Conservation (phyloP, 805 yeast genomes). For the Ogataea nitratoaversa region DNA sequence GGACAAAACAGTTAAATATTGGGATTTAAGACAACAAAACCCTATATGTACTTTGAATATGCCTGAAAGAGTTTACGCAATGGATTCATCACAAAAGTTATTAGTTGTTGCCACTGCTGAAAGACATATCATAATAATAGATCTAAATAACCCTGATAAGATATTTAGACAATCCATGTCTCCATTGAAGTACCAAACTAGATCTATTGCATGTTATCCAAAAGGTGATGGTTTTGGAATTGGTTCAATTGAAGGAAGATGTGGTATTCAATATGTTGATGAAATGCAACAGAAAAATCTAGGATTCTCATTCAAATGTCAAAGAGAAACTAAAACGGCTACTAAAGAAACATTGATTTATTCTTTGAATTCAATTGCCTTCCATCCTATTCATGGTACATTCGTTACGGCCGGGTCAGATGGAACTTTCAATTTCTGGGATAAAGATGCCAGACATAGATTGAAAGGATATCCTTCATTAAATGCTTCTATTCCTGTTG, state of each 20-base stretch:
- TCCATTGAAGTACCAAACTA: slow-evolving; percentile 87
- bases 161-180: slow-evolving; percentile 71
- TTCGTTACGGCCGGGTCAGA: slow-evolving; percentile 93
- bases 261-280: slow-evolving; percentile 90
- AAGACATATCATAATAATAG: slow-evolving; percentile 70
- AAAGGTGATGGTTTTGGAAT: slow-evolving; percentile 89
- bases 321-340: slow-evolving; percentile 62
- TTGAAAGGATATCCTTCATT: slow-evolving; percentile 73
- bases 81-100: slow-evolving; percentile 79
- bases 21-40: slow-evolving; percentile 87
- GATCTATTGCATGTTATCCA: slow-evolving; percentile 80
- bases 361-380: slow-evolving; percentile 72
- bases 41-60: slow-evolving; percentile 77
- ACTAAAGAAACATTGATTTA: slow-evolving; percentile 64
- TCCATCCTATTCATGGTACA: slow-evolving; percentile 89
- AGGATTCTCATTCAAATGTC: slow-evolving; percentile 93
- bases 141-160: slow-evolving; percentile 76
- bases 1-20: slow-evolving; percentile 91
- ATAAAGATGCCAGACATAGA: slow-evolving; percentile 85
- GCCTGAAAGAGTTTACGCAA: slow-evolving; percentile 87
- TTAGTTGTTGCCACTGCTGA: slow-evolving; percentile 95
- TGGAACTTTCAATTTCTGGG: slow-evolving; percentile 95
- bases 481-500: slow-evolving; percentile 64
- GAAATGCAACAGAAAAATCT: slow-evolving; percentile 66
- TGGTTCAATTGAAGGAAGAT: slow-evolving; percentile 92